These are phyloP conservation scores for Cadophora sp. DNA, from an alignment of 2,329 filamentous ascomycete genomes.

Conservation along the genomic window DNA sequence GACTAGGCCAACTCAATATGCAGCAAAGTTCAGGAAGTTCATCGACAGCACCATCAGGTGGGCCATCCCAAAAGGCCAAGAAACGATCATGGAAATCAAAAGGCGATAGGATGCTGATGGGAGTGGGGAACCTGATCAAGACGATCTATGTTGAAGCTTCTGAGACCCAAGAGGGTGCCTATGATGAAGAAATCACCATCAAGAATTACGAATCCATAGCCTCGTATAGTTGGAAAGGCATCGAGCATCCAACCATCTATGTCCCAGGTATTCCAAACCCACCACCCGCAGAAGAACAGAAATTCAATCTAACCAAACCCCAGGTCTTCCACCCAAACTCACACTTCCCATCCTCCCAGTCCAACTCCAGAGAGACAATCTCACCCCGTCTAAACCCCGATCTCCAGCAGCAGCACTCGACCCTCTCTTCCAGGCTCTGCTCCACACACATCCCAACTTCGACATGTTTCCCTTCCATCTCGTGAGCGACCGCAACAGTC, in stretches of 20 bases:
- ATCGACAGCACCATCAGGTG: neutral
- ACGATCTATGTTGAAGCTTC: constrained; percentile 16
- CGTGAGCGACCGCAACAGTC: constrained; percentile 25
- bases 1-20: neutral
- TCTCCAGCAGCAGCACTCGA: constrained; percentile 25
- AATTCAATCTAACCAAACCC: constrained; percentile 20
- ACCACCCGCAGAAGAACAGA: constrained; percentile 1
- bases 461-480: constrained; percentile 21
- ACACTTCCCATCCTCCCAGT: constrained; percentile 12
- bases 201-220: constrained; percentile 20
- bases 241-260: constrained; percentile 28
- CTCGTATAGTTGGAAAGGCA: constrained; percentile 23
- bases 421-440: constrained; percentile 24
- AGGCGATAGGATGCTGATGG: constrained; percentile 9
- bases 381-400: neutral
- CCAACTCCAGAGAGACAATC: constrained; percentile 4
- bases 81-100: neutral
- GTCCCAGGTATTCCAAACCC: constrained; percentile 22
- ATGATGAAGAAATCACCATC: constrained; percentile 10
- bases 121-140: constrained; percentile 6
- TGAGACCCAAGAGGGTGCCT: neutral
- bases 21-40: constrained; percentile 7
- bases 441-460: constrained; percentile 21
- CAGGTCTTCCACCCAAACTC: constrained; percentile 21
- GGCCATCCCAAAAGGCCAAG: neutral